Base-by-base conservation (phyloP, 805 yeast genomes). In the Candida pseudoglaebosa region DNA sequence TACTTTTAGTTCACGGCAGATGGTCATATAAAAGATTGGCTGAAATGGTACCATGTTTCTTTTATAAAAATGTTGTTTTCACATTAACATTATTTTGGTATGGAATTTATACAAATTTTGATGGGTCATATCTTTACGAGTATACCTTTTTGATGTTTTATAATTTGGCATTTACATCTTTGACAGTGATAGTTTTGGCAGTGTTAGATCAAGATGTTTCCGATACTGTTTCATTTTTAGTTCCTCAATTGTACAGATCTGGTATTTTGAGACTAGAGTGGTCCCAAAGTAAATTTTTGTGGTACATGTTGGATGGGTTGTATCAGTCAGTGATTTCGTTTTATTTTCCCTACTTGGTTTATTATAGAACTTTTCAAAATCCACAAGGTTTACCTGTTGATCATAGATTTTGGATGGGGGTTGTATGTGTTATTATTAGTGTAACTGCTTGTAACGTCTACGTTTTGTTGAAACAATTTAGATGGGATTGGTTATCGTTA, bases 31-130 rank as follows among this genome's bases (percentile, higher is more conserved):
- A 75, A 48, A 65, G 95, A 43, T 61, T 85, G 29, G 78, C 86
- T 0, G 89, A 82, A 53, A 80, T 84, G 89, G 73, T 84, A 45
- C 87, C 89, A 18, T 78, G 84, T 54, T 80, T 84, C 63, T 82
- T 84, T 52, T 84, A 80, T 67, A 84, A 84, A 61, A 84, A 84
- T 58, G 79, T 81, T 39, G 77, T 80, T 35, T 85, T 82, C 60
- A 82, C 89, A 8, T 56, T 84, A 56, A 76, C 89, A 3, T 68
- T 81, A 56, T 84, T 84, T 60, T 84, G 93, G 91, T 84, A 69
- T 55, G 86, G 87, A 38, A 71, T 81, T 29, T 83, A 67, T 62
- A 75, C 67, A 52, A 65, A 78, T 50, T 84, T 80, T 53, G 93
- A 85, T 56, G 89, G 89, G 24, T 73, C 89, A 2, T 84, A 84